Evolutionary conservation across 2,329 filamentous ascomycete species (phyloP).

Genomic region (Penicillium corylophilum): DNA sequence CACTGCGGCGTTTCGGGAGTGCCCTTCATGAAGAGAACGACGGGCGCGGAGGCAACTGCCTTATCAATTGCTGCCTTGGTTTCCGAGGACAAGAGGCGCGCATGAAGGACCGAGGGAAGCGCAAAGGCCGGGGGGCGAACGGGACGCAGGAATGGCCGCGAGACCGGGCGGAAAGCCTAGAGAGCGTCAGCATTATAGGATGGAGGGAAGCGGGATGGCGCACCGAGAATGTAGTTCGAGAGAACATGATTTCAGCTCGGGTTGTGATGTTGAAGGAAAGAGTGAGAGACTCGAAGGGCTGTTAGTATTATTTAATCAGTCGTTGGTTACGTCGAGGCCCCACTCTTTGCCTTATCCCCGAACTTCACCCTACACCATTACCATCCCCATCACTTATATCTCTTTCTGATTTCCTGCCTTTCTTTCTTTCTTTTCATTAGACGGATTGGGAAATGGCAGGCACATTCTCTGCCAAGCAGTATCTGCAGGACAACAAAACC

Average conservation of each 20-base stretch:
- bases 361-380: background rate
- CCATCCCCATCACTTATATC: background rate
- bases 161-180: conserved; percentile 33
- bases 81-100: conserved; percentile 74
- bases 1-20: conserved; percentile 95
- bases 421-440: background rate
- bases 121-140: conserved; percentile 30
- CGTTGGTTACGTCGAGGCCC: conserved; percentile 15
- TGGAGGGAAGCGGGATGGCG: background rate
- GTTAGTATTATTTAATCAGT: conserved; percentile 17
- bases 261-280: conserved; percentile 2
- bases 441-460: conserved; percentile 4
- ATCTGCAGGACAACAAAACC: conserved; percentile 25
- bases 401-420: background rate
- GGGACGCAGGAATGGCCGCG: conserved; percentile 24
- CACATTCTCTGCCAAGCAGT: conserved; percentile 17
- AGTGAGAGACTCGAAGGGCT: conserved; percentile 1
- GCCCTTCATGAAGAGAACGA: conserved; percentile 99
- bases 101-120: conserved; percentile 38
- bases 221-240: conserved; percentile 23
- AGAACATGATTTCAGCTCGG: conserved; percentile 28
- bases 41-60: conserved; percentile 80
- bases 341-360: conserved; percentile 6
- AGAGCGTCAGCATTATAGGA: background rate
- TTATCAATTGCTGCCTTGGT: conserved; percentile 84